phyloP scores from a whole-genome alignment of 148 eudicot genomes.

The Cornus florida region DNA sequence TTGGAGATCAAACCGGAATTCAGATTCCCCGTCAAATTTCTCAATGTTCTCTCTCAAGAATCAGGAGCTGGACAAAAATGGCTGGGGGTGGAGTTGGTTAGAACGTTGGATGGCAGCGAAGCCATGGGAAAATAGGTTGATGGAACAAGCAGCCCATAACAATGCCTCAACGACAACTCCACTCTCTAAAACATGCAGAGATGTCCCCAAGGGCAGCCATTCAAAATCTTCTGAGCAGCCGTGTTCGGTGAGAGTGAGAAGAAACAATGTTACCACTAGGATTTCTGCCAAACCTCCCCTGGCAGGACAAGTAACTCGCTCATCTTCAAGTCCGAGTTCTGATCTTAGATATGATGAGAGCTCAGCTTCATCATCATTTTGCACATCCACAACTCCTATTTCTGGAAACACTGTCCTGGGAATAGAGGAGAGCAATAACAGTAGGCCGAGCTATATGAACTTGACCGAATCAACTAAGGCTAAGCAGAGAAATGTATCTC shows the following conservation, averaged over 20 bases:
- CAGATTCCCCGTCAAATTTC: conserved; percentile 34
- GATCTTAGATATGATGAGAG: conserved; percentile 69
- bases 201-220: neutral
- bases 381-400: conserved; percentile 76
- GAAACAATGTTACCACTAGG: conserved; percentile 70
- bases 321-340: conserved; percentile 85
- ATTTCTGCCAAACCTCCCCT: conserved; percentile 76
- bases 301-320: conserved; percentile 40
- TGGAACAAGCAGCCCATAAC: conserved; percentile 60
- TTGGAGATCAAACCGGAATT: conserved; percentile 48
- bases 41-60: conserved; percentile 45
- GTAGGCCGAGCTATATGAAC: conserved; percentile 82
- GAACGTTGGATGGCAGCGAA: conserved; percentile 98
- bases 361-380: conserved; percentile 83
- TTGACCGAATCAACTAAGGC: conserved; percentile 84
- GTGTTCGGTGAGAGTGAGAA: conserved; percentile 55
- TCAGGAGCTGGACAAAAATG: conserved; percentile 52
- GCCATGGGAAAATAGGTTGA: conserved; percentile 88
- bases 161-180: conserved; percentile 50
- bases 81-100: conserved; percentile 92
- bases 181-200: conserved; percentile 30
- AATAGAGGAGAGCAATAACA: conserved; percentile 43
- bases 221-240: conserved; percentile 51
- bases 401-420: conserved; percentile 51
- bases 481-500: conserved; percentile 49